A percentile compares a stretch with the other conserved stretches of the same genome.
Conservation (phyloP, 257 asterid genomes). For the Gentiana straminea region DNA sequence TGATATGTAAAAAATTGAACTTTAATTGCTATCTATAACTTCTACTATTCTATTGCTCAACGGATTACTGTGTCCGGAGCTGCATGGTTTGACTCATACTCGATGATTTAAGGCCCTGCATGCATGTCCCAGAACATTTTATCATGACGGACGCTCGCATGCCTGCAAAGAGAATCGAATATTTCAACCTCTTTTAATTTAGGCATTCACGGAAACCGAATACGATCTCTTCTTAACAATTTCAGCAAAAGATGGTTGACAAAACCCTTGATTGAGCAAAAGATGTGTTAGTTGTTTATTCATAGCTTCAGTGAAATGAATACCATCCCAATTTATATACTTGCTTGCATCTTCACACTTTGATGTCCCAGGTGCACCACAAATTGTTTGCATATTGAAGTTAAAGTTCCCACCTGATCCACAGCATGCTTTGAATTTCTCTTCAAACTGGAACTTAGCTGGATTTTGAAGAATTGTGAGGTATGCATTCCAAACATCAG, state of each 20-base stretch:
- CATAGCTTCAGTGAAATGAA: slow-evolving; percentile 25
- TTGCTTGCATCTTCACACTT: slow-evolving; percentile 18
- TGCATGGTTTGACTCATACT: neutral
- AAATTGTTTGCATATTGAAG: neutral
- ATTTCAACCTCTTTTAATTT: too few relatives aligned
- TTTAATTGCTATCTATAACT: too few relatives aligned
- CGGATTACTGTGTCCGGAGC: slow-evolving; percentile 19
- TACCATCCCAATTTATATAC: slow-evolving; percentile 21
- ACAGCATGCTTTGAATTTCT: slow-evolving; percentile 35
- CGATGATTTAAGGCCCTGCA: neutral
- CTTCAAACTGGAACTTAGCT: slow-evolving; percentile 26
- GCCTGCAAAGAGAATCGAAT: too few relatives aligned
- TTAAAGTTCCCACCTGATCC: slow-evolving; percentile 5
- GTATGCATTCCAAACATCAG: slow-evolving; percentile 37
- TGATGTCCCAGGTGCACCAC: slow-evolving; percentile 13
- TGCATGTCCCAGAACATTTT: neutral
- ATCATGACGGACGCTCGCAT: too few relatives aligned
- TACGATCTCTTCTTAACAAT: slow-evolving; percentile 3
- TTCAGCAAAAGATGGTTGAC: slow-evolving; percentile 13
- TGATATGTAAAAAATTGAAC: too few relatives aligned
- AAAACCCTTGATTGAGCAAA: slow-evolving; percentile 22
- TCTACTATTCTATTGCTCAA: slow-evolving; percentile 22
- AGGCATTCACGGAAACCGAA: too few relatives aligned
- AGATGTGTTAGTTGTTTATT: slow-evolving; percentile 17
- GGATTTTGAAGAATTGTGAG: slow-evolving; percentile 18